These are phyloP conservation scores for Sclerotinia nivalis DNA, from an alignment of 2,329 filamentous ascomycete genomes.

Conservation along the genomic window DNA sequence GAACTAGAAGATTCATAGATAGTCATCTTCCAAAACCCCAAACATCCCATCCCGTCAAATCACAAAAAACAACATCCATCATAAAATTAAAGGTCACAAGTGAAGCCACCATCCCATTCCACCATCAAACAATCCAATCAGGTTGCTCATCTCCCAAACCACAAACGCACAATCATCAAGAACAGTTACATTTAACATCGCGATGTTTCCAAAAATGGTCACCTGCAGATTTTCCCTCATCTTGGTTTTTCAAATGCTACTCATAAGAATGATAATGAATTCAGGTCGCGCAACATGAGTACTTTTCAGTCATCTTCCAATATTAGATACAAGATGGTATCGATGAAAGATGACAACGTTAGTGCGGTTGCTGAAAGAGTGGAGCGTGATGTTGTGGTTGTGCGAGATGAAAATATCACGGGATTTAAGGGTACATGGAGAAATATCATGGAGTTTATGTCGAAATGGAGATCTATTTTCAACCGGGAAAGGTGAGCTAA, in stretches of 20 bases:
- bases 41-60: not conserved
- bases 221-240: not conserved
- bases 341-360: not conserved
- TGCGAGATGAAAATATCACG: not conserved
- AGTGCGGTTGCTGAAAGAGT: not conserved
- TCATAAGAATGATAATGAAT: too few relatives aligned
- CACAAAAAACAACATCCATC: not conserved
- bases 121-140: not conserved
- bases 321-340: slow-evolving; percentile 11
- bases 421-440: not conserved
- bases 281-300: slow-evolving; percentile 13
- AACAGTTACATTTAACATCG: not conserved
- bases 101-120: not conserved
- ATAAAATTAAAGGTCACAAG: not conserved
- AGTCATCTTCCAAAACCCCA: not conserved
- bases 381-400: not conserved
- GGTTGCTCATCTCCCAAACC: not conserved
- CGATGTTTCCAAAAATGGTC: not conserved
- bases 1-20: not conserved
- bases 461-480: not conserved
- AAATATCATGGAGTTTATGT: not conserved
- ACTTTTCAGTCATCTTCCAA: not conserved
- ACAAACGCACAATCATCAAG: not conserved
- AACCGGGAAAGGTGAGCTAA: not conserved
- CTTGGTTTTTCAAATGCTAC: not conserved